These are phyloP conservation scores for Fusarium succisae DNA, from an alignment of 2,329 filamentous ascomycete genomes.

Conservation along the genomic window DNA sequence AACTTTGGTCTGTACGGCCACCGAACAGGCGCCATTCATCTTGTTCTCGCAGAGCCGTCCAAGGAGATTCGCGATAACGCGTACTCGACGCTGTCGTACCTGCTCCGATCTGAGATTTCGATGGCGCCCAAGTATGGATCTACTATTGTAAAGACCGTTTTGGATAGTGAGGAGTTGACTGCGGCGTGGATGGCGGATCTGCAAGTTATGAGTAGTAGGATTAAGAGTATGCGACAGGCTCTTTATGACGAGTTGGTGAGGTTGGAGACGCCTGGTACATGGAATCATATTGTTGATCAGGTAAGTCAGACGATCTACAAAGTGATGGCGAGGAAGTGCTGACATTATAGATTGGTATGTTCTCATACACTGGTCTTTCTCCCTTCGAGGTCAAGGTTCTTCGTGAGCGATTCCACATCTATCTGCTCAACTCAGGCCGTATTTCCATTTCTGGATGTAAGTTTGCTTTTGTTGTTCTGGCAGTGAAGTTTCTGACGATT, in stretches of 20 bases:
- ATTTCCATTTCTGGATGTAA: conserved; percentile 35
- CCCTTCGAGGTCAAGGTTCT: conserved; percentile 77
- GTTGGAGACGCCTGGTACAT: conserved; percentile 84
- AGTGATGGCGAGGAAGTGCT: neutral
- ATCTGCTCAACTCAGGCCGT: conserved; percentile 61
- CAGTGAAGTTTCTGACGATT: conserved; percentile 63
- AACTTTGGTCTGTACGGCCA: conserved; percentile 98
- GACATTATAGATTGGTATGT: conserved; percentile 87
- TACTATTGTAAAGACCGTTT: conserved; percentile 82
- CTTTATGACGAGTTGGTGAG: conserved; percentile 84
- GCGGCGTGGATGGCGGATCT: conserved; percentile 92
- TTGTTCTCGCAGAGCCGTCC: conserved; percentile 87
- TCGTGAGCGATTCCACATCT: conserved; percentile 76
- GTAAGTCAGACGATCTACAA: neutral
- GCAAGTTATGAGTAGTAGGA: conserved; percentile 90
- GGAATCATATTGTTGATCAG: conserved; percentile 93
- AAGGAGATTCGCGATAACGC: conserved; percentile 56
- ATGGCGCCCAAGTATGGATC: conserved; percentile 96
- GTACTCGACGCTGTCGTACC: conserved; percentile 53
- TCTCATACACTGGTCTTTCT: conserved; percentile 85
- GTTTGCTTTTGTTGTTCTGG: conserved; percentile 55
- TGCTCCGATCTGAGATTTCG: conserved; percentile 95
- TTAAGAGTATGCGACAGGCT: conserved; percentile 86
- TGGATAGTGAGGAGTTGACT: conserved; percentile 84
- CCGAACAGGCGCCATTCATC: conserved; percentile 94